These are phyloP conservation scores for Metarhizium rileyi DNA, from an alignment of 2,329 filamentous ascomycete genomes.

Conservation along the genomic window DNA sequence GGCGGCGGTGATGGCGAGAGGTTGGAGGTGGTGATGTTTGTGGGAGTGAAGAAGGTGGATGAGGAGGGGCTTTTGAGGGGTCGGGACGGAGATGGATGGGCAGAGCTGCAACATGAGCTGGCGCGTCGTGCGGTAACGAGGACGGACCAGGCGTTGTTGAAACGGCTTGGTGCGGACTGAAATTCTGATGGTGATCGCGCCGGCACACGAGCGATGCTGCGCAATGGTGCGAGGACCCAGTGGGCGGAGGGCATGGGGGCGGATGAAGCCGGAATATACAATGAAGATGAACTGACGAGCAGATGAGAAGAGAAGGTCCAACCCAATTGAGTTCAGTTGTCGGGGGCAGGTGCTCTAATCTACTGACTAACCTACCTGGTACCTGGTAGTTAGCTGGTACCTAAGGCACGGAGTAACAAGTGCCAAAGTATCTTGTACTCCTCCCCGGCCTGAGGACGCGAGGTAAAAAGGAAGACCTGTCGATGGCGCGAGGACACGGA, in stretches of 20 bases:
- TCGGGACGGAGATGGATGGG: background rate
- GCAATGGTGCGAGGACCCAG: background rate
- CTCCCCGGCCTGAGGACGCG: too few relatives aligned
- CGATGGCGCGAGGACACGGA: too few relatives aligned
- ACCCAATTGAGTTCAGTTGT: too few relatives aligned
- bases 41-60: background rate
- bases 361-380: too few relatives aligned
- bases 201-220: background rate
- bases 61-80: background rate
- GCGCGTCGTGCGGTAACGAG: background rate
- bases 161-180: background rate
- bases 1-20: background rate
- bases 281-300: too few relatives aligned
- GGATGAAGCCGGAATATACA: background rate
- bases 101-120: conserved; percentile 5
- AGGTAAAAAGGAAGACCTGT: too few relatives aligned
- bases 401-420: too few relatives aligned
- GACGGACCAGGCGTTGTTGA: background rate
- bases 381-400: too few relatives aligned
- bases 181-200: background rate
- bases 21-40: background rate
- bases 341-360: too few relatives aligned
- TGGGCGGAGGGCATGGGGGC: conserved; percentile 3
- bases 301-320: too few relatives aligned
- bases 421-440: too few relatives aligned